Base-by-base conservation (phyloP, 768 basidiomycete species). In the Astraeus odoratus region DNA sequence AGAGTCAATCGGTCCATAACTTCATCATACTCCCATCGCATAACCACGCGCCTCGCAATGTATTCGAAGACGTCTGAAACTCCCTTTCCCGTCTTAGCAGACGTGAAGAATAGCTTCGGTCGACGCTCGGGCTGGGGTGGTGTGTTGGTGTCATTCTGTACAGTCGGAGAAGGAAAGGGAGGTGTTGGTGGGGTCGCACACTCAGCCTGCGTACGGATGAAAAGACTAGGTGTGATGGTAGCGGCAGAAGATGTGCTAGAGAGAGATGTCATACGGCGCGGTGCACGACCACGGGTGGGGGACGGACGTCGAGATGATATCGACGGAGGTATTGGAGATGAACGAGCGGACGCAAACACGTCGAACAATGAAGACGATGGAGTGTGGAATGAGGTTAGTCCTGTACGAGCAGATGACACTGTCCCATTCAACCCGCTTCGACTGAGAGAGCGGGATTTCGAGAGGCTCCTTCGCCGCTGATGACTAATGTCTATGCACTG, bases 361-460 rank as follows among this genome's bases (percentile, higher is more conserved):
- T 86, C 81, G 51, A 78, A 83, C 34, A 86, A 50, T n/a, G 85
- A 87, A 0, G 87, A 89, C 0, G 81, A 77, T 6, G 88, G 86
- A 0, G 88, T 90, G 60, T 87, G 83, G 61, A 83, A 90, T 33
- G 80, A 69, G 1, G 82, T 78, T 3, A 78, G 57, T 2, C 73
- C 72, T 0, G 82, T 80, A 41, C 72, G 74, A 5, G 75, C 72
- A 18, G 80, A 80, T 29, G 75, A 70, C 49, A 80, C 61, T 1
- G 82, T 83, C 25, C 77, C 74, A 16, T 67, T 58, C 46, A 63
- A 52, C 42, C 61, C 56, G 8, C 73, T 68, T 46, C 71, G 67
- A 24, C 70, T 69, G 43, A 68, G 71, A 6, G 80, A 78, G 44
- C 68, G 68, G 3, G 71, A 70, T 46, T 71, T 69, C 25, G 66